Percentiles rank a stretch among this genome's conserved stretches.
phyloP scores from a whole-genome alignment of 2,329 filamentous ascomycete species.

The Fusarium abutilonis region DNA sequence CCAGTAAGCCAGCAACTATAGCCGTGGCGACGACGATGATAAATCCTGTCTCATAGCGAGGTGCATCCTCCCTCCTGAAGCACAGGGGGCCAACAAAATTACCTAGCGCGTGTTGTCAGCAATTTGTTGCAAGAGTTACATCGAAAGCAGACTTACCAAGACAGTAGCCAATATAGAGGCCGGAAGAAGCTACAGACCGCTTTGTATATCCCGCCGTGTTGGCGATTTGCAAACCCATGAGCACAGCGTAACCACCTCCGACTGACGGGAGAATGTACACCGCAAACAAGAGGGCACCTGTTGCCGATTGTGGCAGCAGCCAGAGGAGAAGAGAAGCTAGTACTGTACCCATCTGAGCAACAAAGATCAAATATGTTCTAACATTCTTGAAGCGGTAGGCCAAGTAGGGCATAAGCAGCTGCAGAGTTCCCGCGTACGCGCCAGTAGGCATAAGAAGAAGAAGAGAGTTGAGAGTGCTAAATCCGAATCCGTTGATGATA shows the following conservation, averaged over 20 bases:
- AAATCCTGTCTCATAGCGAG: slow-evolving; percentile 53
- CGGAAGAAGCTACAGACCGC: slow-evolving; percentile 58
- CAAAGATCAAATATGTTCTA: slow-evolving; percentile 53
- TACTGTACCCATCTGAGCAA: slow-evolving; percentile 54
- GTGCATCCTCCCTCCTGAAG: slow-evolving; percentile 54
- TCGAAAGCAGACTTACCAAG: slow-evolving; percentile 46
- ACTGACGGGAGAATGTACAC: slow-evolving; percentile 58
- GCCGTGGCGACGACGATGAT: slow-evolving; percentile 51
- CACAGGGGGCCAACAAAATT: slow-evolving; percentile 58
- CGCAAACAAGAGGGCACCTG: slow-evolving; percentile 58
- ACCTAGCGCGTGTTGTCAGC: slow-evolving; percentile 10
- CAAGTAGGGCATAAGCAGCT: slow-evolving; percentile 53
- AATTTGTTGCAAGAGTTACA: too few species aligned
- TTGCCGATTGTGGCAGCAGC: slow-evolving; percentile 28
- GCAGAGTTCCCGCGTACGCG: slow-evolving; percentile 50
- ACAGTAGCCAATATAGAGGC: slow-evolving; percentile 62
- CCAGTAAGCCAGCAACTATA: slow-evolving; percentile 47
- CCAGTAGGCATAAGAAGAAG: slow-evolving; percentile 51
- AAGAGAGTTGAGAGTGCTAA: slow-evolving; percentile 55
- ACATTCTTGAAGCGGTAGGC: slow-evolving; percentile 51
- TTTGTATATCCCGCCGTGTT: slow-evolving; percentile 65
- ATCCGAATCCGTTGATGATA: slow-evolving; percentile 58
- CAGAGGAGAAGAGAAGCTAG: slow-evolving; percentile 41
- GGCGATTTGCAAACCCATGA: slow-evolving; percentile 54
- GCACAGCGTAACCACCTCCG: slow-evolving; percentile 58